Base-by-base conservation (phyloP, 140 eudicot species). In the Senecio squalidus region DNA sequence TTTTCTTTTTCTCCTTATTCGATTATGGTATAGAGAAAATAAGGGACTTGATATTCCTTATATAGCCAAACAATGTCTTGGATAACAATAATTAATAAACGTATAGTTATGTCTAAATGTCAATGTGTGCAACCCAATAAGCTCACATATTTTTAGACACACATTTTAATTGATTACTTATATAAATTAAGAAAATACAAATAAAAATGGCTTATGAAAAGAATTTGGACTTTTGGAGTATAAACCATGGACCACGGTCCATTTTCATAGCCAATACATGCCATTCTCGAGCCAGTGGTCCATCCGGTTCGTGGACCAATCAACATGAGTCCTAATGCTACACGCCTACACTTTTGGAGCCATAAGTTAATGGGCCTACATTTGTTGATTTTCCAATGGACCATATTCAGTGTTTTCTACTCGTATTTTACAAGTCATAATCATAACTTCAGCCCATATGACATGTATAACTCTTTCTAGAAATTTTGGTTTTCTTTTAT, bases 211-310 rank as follows among this genome's bases (percentile, higher is more conserved):
- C n/a, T n/a, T n/a, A n/a, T n/a, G n/a, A n/a, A n/a, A n/a, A n/a
- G n/a, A n/a, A n/a, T n/a, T n/a, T n/a, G n/a, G n/a, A n/a, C n/a
- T n/a, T n/a, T 23, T 56, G 11, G 73, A 44, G 41, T 45, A 51
- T 41, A 47, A 33, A 16, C 61, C 30, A 43, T 27, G 5, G 23
- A 17, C 48, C 55, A 61, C 20, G 64, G 53, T 68, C 52, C 41
- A 58, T 58, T 25, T 39, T 68, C 33, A 34, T 26, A 46, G 52
- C 30, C 51, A 7, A 23, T 20, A 41, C 50, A 58, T 58, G 58
- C 59, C 58, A 68, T 59, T 33, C 11, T 9, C 34, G 21, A 68
- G 53, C 74, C 52, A 20, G 43, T 68, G 74, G 74, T 67, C 74
- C 66, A 29, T 46, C 5, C 15, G 15, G 33, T 20, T 17, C 53